Base-by-base conservation (phyloP, 192 early-diverging fungal genomes). In the Ambispora gerdemannii region DNA sequence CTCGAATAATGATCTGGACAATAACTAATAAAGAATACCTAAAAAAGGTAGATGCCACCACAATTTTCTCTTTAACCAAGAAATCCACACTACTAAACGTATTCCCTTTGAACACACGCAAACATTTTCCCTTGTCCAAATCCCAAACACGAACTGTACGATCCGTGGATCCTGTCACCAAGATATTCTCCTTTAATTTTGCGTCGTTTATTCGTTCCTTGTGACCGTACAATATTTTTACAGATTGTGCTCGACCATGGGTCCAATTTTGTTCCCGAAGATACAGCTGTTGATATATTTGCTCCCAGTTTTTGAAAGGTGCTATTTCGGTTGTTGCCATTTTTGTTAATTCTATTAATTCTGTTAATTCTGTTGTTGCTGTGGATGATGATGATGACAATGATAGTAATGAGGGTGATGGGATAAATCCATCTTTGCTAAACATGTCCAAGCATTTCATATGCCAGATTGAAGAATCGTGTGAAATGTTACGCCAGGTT, bases 151-250 rank as follows among this genome's bases (percentile, higher is more conserved):
- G 88, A 63, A 96, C 85, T 2, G 87, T 89, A 36, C 86, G 81
- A 74, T 98, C 95, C 0, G 92, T 90, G 58, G 87, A 88, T 0
- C 90, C 91, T 0, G 95, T 93, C 2, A 88, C 90, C n/a, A 98
- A 69, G 25, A 81, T 80, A 62, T 91, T 72, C 0, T 86, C 83
- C 22, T 86, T 87, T 66, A 90, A 85, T 69, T 58, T 69, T 19
- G 36, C 51, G 51, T 69, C 67, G 17, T 30, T 58, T 58, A 69
- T 35, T 24, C 53, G 50, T 25, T 35, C 53, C 19, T 2, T 27
- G 51, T 69, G 67, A 38, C 53, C 52, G 2, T 27, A 24, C 19
- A 69, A 50, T 31, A 36, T 11, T 35, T 56, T 69, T 15, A 69
- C 4, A 1, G 15, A 38, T 38, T 69, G 30, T 38, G 34, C 33